Conservation (phyloP, 2,329 filamentous ascomycete genomes). For the Malbranchea zuffiana region DNA sequence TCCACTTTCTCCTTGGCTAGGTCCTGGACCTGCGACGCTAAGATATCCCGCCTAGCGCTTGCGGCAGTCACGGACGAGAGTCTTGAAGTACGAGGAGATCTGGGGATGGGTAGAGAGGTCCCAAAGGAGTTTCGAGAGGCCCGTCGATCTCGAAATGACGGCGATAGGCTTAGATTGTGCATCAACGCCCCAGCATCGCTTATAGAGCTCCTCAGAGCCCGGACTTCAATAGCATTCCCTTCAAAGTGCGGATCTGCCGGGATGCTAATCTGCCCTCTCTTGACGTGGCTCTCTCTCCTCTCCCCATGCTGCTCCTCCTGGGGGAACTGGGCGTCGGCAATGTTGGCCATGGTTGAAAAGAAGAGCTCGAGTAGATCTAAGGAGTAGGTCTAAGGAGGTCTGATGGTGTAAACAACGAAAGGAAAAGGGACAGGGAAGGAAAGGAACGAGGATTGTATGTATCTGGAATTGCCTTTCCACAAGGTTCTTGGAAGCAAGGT, state of each 20-base stretch:
- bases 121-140: conserved; percentile 68
- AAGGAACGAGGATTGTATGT: neutral
- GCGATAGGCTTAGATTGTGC: conserved; percentile 59
- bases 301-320: conserved; percentile 4
- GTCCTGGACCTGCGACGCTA: conserved; percentile 60
- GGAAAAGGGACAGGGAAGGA: neutral
- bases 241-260: conserved; percentile 34
- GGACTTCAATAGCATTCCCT: conserved; percentile 54
- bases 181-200: conserved; percentile 59
- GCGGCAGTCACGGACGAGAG: conserved; percentile 53
- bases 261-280: conserved; percentile 23
- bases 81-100: conserved; percentile 57
- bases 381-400: neutral
- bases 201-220: conserved; percentile 56
- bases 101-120: conserved; percentile 59
- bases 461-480: neutral
- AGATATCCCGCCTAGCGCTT: conserved; percentile 53
- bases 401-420: neutral
- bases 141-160: conserved; percentile 56
- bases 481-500: neutral
- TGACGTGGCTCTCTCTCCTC: conserved; percentile 9
- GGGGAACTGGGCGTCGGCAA: conserved; percentile 4
- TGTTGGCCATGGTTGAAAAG: conserved; percentile 6
- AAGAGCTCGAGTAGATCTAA: neutral
- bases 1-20: conserved; percentile 54